phyloP scores from a whole-genome alignment of 345 rosid genomes.

The Atalantia buxifolia region DNA sequence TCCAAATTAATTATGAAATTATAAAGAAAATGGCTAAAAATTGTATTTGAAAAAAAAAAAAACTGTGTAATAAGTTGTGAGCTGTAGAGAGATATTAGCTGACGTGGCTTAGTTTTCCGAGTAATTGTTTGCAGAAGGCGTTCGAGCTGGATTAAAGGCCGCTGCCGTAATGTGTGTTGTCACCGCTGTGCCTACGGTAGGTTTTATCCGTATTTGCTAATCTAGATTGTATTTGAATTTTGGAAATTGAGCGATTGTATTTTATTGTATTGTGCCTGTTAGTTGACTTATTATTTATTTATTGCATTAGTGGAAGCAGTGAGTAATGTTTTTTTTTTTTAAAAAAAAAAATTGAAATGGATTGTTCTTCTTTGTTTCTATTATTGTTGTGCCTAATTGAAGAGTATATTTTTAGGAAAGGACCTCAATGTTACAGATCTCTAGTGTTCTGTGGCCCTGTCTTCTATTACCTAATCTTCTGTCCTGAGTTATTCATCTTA shows the following conservation, averaged over 20 bases:
- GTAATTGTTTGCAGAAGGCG: conserved; percentile 41
- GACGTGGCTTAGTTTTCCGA: neutral
- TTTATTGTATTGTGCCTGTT: conserved; percentile 1
- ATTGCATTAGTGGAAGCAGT: neutral
- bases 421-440: neutral
- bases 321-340: too few species aligned
- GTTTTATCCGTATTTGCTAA: neutral
- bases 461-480: neutral
- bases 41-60: too few species aligned
- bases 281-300: neutral
- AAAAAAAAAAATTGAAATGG: neutral
- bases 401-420: neutral
- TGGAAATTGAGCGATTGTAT: neutral
- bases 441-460: neutral
- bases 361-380: neutral
- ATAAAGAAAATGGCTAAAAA: too few species aligned
- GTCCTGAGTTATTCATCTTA: neutral
- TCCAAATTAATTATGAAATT: neutral
- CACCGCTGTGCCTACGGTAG: conserved; percentile 56
- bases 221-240: neutral
- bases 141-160: conserved; percentile 58
- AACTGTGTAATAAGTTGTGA: too few species aligned
- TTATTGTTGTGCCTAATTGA: neutral
- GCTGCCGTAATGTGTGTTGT: conserved; percentile 42
- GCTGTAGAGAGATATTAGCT: neutral